A percentile compares a stretch with the other conserved stretches of the same genome.
Conservation (phyloP, 306 rosid species). For the Vigna nakashimae region DNA sequence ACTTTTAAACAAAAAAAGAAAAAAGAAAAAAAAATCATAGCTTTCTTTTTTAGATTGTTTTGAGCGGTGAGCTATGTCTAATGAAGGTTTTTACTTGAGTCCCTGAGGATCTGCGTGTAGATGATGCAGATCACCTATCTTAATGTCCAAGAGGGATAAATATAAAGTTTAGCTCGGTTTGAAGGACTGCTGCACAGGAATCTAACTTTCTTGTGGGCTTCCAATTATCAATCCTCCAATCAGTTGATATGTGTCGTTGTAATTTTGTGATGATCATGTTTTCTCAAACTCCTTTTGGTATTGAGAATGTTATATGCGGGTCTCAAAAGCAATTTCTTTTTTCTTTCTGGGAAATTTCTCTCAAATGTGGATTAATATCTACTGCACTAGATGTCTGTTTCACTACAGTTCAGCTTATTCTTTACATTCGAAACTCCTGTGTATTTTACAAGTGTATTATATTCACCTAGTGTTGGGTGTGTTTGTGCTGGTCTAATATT, state of each 20-base stretch:
- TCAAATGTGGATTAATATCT: constrained; percentile 13
- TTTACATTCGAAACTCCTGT: not conserved
- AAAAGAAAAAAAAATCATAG: not conserved
- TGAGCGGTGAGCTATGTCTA: not conserved
- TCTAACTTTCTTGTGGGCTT: constrained; percentile 6
- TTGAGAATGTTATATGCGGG: constrained; percentile 13
- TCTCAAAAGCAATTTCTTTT: constrained; percentile 1
- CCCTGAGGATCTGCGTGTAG: not conserved
- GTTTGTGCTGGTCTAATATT: constrained; percentile 16
- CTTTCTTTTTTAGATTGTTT: constrained; percentile 8
- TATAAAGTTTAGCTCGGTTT: not conserved
- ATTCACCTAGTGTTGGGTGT: constrained; percentile 16
- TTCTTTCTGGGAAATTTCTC: not conserved
- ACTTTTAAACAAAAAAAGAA: not conserved
- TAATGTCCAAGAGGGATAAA: not conserved
- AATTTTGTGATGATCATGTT: constrained; percentile 9
- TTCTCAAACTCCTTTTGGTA: not conserved
- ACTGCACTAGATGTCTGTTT: constrained; percentile 9
- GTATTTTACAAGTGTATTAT: constrained; percentile 33
- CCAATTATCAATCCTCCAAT: constrained; percentile 14
- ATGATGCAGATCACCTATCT: not conserved
- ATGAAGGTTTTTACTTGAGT: no score
- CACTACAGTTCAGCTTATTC: not conserved
- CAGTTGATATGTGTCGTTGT: not conserved
- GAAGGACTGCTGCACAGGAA: constrained; percentile 12